Evolutionary conservation across 129 eudicot species (phyloP).

Genomic region (Pittosporum tobira): DNA sequence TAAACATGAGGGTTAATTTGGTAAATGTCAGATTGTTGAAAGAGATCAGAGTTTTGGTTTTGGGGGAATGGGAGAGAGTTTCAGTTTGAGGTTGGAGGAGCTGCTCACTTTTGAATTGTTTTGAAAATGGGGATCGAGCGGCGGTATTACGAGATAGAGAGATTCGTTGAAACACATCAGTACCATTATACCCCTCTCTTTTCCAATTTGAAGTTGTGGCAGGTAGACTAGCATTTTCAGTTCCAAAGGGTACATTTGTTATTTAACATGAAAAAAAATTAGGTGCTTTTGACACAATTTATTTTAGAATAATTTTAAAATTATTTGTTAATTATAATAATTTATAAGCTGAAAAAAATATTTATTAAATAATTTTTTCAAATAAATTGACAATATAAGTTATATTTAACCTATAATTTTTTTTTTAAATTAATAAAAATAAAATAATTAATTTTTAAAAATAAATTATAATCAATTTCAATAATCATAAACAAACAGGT

Average conservation of each 20-base stretch:
- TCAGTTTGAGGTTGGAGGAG: neutral
- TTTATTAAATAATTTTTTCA: no score
- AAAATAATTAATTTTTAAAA: neutral
- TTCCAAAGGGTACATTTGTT: no score
- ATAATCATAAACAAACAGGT: no score
- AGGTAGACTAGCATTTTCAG: no score
- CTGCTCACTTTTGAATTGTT: conserved; percentile 20
- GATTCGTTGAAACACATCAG: conserved; percentile 18
- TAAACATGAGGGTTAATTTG: neutral
- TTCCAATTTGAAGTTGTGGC: neutral
- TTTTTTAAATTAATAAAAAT: neutral
- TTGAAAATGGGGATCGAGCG: conserved; percentile 29
- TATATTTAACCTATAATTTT: no score
- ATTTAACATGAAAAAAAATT: no score
- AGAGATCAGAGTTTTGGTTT: neutral
- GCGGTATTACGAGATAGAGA: conserved; percentile 25
- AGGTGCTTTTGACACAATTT: neutral
- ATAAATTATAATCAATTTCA: no score
- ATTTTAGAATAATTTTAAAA: no score
- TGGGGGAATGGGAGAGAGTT: neutral
- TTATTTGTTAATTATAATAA: neutral
- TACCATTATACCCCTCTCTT: conserved; percentile 19
- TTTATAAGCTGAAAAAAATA: no score
- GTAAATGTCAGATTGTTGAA: neutral
- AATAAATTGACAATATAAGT: no score